These are phyloP conservation scores for Leucocoprinus leucothites DNA, from an alignment of 768 basidiomycete species.

Conservation along the genomic window DNA sequence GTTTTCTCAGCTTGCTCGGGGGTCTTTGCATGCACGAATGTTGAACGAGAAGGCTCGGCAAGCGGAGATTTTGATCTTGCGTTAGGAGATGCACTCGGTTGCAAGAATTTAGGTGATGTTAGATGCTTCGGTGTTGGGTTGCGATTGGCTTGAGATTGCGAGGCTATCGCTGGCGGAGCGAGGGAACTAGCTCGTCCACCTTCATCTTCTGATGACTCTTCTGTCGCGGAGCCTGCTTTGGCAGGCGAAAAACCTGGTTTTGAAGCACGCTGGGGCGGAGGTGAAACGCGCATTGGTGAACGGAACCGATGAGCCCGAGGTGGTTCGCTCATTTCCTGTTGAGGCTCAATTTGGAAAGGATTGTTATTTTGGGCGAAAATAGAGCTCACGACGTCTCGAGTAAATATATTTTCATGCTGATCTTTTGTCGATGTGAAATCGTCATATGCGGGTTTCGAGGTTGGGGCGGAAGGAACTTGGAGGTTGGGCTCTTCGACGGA, in stretches of 20 bases:
- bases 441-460: slow-evolving; percentile 12
- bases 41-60: neutral
- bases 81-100: neutral
- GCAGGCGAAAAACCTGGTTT: neutral
- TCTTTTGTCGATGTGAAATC: slow-evolving; percentile 5
- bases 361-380: neutral
- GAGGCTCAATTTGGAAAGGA: neutral
- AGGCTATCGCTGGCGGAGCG: neutral
- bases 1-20: slow-evolving; percentile 1
- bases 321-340: neutral
- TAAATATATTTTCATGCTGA: neutral
- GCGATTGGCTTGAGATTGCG: neutral
- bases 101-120: neutral
- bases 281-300: neutral
- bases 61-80: neutral
- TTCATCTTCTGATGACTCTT: slow-evolving; percentile 38
- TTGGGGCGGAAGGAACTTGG: slow-evolving; percentile 17
- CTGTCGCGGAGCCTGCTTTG: slow-evolving; percentile 44
- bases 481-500: slow-evolving; percentile 45
- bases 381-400: neutral
- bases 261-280: neutral
- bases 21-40: neutral
- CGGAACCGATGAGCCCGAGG: neutral
- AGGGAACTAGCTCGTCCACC: neutral
- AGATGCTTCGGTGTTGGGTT: neutral